Percentiles rank a stretch among this genome's conserved stretches.
phyloP scores from a whole-genome alignment of 345 rosid species.

The Eucalyptus cloeziana region DNA sequence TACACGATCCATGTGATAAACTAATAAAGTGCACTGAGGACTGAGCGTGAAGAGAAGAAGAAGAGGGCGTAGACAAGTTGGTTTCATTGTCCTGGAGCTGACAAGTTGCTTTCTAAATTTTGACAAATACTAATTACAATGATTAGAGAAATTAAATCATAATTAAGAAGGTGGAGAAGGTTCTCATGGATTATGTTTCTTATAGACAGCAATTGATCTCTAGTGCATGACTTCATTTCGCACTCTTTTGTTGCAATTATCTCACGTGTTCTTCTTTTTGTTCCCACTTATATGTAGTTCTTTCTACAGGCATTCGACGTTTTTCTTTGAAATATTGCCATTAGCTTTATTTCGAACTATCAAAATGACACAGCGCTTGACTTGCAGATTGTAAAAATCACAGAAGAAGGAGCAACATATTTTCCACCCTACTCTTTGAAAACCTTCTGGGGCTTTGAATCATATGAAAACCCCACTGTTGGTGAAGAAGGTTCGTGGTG shows the following conservation, averaged over 20 bases:
- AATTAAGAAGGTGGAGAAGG: background rate
- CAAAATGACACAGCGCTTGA: background rate
- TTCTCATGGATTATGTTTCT: background rate
- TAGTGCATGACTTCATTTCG: background rate
- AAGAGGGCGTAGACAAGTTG: background rate
- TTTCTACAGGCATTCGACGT: background rate
- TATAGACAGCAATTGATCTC: background rate
- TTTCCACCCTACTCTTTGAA: slow-evolving; percentile 84
- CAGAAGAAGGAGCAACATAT: slow-evolving; percentile 71
- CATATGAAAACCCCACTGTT: slow-evolving; percentile 68
- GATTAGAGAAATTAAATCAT: background rate
- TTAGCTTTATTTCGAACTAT: background rate
- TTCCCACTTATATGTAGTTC: background rate
- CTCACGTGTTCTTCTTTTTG: background rate
- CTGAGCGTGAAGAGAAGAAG: background rate
- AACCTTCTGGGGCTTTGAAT: slow-evolving; percentile 75
- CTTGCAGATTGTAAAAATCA: slow-evolving; percentile 80
- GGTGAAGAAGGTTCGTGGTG: slow-evolving; percentile 96
- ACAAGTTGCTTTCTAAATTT: background rate
- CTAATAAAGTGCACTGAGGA: no score
- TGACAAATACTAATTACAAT: background rate
- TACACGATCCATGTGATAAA: background rate
- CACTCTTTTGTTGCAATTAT: background rate
- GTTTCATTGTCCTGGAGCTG: background rate
- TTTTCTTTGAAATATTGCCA: background rate